A percentile compares a stretch with the other conserved stretches of the same genome.
Conservation (phyloP, 768 basidiomycete species). For the Termitomyces sp. region DNA sequence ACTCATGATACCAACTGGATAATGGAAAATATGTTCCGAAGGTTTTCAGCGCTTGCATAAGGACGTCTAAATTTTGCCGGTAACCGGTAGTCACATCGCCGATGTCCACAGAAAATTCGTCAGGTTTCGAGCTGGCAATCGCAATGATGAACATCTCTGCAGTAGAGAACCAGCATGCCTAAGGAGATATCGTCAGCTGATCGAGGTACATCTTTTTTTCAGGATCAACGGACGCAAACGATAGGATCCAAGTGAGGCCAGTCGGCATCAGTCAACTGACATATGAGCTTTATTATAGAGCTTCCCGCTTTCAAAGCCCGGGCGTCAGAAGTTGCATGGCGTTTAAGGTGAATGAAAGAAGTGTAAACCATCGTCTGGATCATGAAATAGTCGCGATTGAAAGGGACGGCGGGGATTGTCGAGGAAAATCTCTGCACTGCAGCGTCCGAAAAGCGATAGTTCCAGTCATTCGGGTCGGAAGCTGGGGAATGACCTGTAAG, state of each 20-base stretch:
- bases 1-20: constrained; percentile 7
- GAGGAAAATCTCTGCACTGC: constrained; percentile 41
- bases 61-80: constrained; percentile 7
- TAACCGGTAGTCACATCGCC: constrained; percentile 4
- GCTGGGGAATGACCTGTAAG: constrained; percentile 22
- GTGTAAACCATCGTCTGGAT: constrained; percentile 43
- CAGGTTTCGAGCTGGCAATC: constrained; percentile 3
- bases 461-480: constrained; percentile 24
- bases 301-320: constrained; percentile 39
- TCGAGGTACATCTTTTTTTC: neutral
- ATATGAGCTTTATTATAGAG: constrained; percentile 37
- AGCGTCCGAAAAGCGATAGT: constrained; percentile 33
- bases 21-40: constrained; percentile 13
- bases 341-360: constrained; percentile 45
- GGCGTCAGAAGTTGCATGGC: constrained; percentile 30
- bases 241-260: constrained; percentile 51
- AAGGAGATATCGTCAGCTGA: neutral
- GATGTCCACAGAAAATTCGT: constrained; percentile 2
- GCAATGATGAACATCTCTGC: constrained; percentile 16
- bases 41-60: constrained; percentile 12
- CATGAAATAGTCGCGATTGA: constrained; percentile 11
- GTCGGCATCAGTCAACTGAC: constrained; percentile 41
- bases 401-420: constrained; percentile 16
- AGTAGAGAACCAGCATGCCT: constrained; percentile 16
- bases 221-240: constrained; percentile 36